These are phyloP conservation scores for Acacia melanoxylon DNA, from an alignment of 306 rosid genomes.

Conservation along the genomic window DNA sequence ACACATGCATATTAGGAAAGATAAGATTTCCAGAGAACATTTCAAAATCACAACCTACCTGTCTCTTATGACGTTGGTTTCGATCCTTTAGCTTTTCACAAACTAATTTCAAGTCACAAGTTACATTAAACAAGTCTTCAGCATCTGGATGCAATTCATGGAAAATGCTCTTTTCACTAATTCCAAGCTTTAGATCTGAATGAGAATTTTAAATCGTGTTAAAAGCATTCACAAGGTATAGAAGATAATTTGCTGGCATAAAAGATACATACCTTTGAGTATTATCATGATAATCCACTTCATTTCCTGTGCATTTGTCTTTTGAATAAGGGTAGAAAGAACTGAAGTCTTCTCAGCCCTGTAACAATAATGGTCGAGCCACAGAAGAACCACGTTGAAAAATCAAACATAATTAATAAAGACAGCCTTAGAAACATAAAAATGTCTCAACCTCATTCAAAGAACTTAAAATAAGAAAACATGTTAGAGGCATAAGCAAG, in stretches of 20 bases:
- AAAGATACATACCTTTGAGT: slow-evolving; percentile 66
- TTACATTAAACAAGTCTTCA: slow-evolving; percentile 93
- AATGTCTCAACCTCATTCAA: background rate
- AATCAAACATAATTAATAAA: slow-evolving; percentile 7
- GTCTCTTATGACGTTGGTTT: slow-evolving; percentile 80
- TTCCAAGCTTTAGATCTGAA: slow-evolving; percentile 89
- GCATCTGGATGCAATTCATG: slow-evolving; percentile 98
- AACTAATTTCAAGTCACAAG: slow-evolving; percentile 95
- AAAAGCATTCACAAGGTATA: slow-evolving; percentile 16
- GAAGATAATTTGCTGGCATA: slow-evolving; percentile 19
- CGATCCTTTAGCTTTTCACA: slow-evolving; percentile 91
- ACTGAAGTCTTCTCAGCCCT: slow-evolving; percentile 76
- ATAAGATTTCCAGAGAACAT: background rate
- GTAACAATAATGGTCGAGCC: slow-evolving; percentile 39
- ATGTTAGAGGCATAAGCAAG: background rate
- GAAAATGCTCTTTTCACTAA: slow-evolving; percentile 90
- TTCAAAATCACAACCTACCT: slow-evolving; percentile 46
- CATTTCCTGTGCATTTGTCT: slow-evolving; percentile 96
- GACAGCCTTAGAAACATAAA: slow-evolving; percentile 2
- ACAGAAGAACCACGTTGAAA: slow-evolving; percentile 15
- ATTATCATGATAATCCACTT: slow-evolving; percentile 98
- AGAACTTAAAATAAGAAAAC: background rate
- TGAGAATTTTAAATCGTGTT: slow-evolving; percentile 11
- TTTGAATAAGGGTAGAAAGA: slow-evolving; percentile 73
- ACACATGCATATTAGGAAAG: background rate